phyloP scores from a whole-genome alignment of 2,329 filamentous ascomycete genomes.

The Metarhizium anisopliae region DNA sequence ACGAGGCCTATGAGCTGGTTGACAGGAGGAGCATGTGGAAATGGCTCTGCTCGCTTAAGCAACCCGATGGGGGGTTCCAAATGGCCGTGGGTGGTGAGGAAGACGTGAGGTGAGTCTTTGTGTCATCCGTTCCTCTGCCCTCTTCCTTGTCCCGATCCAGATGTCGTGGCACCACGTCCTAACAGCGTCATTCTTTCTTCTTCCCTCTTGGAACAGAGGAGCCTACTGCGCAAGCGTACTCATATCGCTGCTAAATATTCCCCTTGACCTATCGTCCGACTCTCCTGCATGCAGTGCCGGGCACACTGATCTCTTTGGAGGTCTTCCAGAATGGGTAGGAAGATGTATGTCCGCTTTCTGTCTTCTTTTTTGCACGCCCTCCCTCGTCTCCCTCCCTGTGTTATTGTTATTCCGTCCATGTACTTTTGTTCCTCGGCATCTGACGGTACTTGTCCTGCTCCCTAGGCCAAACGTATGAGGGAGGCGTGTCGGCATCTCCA shows the following conservation, averaged over 20 bases:
- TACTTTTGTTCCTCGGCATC: background rate
- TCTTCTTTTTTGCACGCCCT: slow-evolving; percentile 2
- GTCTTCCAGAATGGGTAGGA: slow-evolving; percentile 70
- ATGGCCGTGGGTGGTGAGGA: slow-evolving; percentile 82
- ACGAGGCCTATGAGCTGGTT: slow-evolving; percentile 64
- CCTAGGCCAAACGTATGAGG: slow-evolving; percentile 84
- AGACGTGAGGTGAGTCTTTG: slow-evolving; percentile 61
- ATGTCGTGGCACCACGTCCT: slow-evolving; percentile 10
- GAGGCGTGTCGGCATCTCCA: slow-evolving; percentile 79
- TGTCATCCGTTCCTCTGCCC: background rate
- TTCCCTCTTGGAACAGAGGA: slow-evolving; percentile 45
- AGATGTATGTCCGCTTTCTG: slow-evolving; percentile 51
- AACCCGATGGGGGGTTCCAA: slow-evolving; percentile 79
- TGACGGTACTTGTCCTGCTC: background rate
- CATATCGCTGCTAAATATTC: slow-evolving; percentile 74
- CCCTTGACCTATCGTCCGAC: slow-evolving; percentile 66
- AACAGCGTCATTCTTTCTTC: slow-evolving; percentile 9
- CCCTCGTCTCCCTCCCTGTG: slow-evolving; percentile 3
- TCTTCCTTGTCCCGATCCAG: background rate
- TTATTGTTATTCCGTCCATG: slow-evolving; percentile 8
- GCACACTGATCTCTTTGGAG: slow-evolving; percentile 55
- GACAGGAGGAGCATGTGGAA: slow-evolving; percentile 83
- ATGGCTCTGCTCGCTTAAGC: slow-evolving; percentile 82
- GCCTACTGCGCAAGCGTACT: slow-evolving; percentile 87
- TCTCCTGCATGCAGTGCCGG: slow-evolving; percentile 58